Evolutionary conservation across 345 rosid genomes (phyloP).

Genomic region (Pistacia atlantica): DNA sequence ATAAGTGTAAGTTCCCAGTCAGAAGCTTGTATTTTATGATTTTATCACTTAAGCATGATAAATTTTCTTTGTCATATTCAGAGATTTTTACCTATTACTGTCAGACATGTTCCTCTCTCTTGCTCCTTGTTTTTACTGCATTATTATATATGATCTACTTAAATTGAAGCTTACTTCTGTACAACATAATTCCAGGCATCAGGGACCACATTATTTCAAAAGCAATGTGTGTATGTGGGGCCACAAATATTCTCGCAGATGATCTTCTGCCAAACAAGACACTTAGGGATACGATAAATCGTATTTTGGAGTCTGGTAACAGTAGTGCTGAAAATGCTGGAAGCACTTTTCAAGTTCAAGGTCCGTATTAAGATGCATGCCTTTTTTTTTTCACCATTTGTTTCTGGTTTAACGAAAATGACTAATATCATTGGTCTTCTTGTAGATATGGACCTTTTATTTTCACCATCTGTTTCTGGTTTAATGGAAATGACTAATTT

Average conservation of each 20-base stretch:
- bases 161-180: slow-evolving; percentile 9
- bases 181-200: slow-evolving; percentile 62
- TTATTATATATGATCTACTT: slow-evolving; percentile 3
- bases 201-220: slow-evolving; percentile 80
- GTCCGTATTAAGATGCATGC: slow-evolving; percentile 40
- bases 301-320: slow-evolving; percentile 90
- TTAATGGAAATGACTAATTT: slow-evolving; percentile 9
- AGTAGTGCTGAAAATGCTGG: slow-evolving; percentile 86
- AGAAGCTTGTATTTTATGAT: not conserved
- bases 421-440: slow-evolving; percentile 14
- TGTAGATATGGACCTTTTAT: not conserved
- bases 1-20: slow-evolving; percentile 58
- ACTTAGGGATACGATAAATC: slow-evolving; percentile 86
- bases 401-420: slow-evolving; percentile 11
- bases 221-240: slow-evolving; percentile 87
- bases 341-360: slow-evolving; percentile 83
- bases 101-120: not conserved
- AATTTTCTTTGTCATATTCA: too few species aligned
- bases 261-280: slow-evolving; percentile 98
- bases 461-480: slow-evolving; percentile 13
- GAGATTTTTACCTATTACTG: not conserved
- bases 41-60: not conserved
- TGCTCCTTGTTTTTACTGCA: not conserved
- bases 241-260: slow-evolving; percentile 78
- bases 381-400: not conserved